phyloP scores from a whole-genome alignment of 2,329 filamentous ascomycete species.

The Chrysosporium queenslandicum region DNA sequence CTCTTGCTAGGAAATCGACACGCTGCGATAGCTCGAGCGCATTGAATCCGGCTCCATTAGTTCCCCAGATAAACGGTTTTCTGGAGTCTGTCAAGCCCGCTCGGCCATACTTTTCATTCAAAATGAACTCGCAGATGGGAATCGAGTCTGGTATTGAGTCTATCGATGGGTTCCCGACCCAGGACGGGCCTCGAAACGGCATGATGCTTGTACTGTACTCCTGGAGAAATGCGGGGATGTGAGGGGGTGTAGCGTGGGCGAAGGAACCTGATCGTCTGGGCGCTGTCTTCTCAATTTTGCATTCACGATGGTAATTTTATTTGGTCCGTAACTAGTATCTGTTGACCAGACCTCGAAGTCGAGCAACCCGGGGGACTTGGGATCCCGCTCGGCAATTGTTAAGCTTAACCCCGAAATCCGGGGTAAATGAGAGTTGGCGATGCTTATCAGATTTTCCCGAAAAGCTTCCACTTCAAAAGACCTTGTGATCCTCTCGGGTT shows the following conservation, averaged over 20 bases:
- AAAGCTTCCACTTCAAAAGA: neutral
- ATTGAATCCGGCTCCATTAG: slow-evolving; percentile 55
- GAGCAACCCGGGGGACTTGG: neutral
- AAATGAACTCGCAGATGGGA: slow-evolving; percentile 60
- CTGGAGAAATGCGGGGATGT: too few species aligned
- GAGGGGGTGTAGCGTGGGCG: neutral
- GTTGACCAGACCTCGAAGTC: neutral
- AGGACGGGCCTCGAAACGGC: slow-evolving; percentile 29
- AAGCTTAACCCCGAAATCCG: neutral
- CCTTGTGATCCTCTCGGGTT: too few species aligned
- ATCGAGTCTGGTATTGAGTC: slow-evolving; percentile 57
- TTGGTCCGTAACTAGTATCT: too few species aligned
- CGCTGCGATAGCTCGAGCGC: slow-evolving; percentile 48
- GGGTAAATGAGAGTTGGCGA: neutral
- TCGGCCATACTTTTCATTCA: slow-evolving; percentile 56
- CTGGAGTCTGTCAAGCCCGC: slow-evolving; percentile 49
- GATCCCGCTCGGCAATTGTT: neutral
- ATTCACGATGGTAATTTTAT: too few species aligned
- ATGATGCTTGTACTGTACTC: too few species aligned
- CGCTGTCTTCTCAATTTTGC: too few species aligned
- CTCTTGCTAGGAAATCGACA: slow-evolving; percentile 52
- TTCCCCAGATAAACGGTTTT: slow-evolving; percentile 60
- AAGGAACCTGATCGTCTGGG: too few species aligned
- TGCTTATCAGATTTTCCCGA: neutral
- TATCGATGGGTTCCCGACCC: slow-evolving; percentile 27